Base-by-base conservation (phyloP, 257 asterid genomes). In the Lavandula angustifolia region DNA sequence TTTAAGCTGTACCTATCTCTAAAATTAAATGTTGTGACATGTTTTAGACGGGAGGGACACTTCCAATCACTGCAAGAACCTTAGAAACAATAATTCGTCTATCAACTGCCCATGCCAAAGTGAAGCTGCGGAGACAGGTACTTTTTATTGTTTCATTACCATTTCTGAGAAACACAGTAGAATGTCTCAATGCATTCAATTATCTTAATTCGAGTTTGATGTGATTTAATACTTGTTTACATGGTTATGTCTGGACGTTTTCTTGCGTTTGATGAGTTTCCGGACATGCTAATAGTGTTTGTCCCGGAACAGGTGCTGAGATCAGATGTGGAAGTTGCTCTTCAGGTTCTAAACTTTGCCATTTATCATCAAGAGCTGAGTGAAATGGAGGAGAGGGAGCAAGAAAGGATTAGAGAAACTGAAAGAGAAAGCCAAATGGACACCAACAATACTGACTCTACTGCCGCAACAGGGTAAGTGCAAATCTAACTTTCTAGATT, bases 21-120 rank as follows among this genome's bases (percentile, higher is more conserved):
- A n/a, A 50, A 54, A 37, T 42, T 50, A 65, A 27, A 27, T 65
- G 9, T 22, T 22, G 1, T 70, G 38, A 44, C 22, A 33, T 72
- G 40, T 51, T 40, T 57, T 66, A 92, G 98, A 82, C 89, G 29
- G 96, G 96, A 33, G 99, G 99, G 52, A 92, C 99, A 10, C 96
- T 92, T 72, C 97, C 97, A 52, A 92, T 92, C 67, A 92, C 97
- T 32, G 99, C 99, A 44, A 87, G 99, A 82, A 92, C 97, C 68
- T 76, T 92, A 47, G 99, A 92, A 78, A 92, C 97, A 55, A 92
- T 92, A 37, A 92, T 92, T 54, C 92, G 95, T 72, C 86, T 89
- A 31, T 92, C 97, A 9, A 92, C 99, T 69, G 97, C 99, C 64
- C 99, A 92, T 75, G 99, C 99, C 66, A 92, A 89, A 74, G 73